phyloP scores from a whole-genome alignment of 2,329 filamentous ascomycete genomes.

The Colletotrichum gigasporum region DNA sequence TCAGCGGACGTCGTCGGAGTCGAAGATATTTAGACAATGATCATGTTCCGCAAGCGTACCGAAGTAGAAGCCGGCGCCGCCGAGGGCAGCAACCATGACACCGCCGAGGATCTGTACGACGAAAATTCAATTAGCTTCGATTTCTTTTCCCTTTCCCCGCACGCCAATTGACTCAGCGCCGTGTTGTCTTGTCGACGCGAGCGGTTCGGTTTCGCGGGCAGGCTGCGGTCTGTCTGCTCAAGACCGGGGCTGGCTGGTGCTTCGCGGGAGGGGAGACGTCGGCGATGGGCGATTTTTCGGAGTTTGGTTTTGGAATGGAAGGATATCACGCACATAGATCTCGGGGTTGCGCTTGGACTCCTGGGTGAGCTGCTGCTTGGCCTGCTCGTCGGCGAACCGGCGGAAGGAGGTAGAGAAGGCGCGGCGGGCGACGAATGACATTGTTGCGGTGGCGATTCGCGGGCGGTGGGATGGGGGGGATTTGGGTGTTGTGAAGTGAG shows the following conservation, averaged over 20 bases:
- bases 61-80: slow-evolving; percentile 90
- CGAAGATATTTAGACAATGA: slow-evolving; percentile 5
- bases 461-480: slow-evolving; percentile 31
- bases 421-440: slow-evolving; percentile 67
- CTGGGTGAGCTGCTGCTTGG: slow-evolving; percentile 61
- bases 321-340: slow-evolving; percentile 51
- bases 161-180: background rate
- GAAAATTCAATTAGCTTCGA: slow-evolving; percentile 20
- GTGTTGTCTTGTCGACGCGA: background rate
- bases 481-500: slow-evolving; percentile 23
- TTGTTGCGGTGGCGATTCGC: slow-evolving; percentile 45
- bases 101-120: slow-evolving; percentile 80
- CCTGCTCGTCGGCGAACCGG: slow-evolving; percentile 52
- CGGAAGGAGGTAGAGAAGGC: slow-evolving; percentile 64
- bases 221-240: too few relatives aligned
- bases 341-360: slow-evolving; percentile 66
- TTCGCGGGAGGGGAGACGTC: slow-evolving; percentile 9
- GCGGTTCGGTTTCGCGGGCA: background rate
- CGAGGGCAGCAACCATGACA: slow-evolving; percentile 90
- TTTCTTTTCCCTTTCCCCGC: background rate
- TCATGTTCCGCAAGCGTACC: slow-evolving; percentile 62
- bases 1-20: slow-evolving; percentile 1
- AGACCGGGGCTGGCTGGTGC: too few relatives aligned
- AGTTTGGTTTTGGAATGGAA: background rate
- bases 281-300: slow-evolving; percentile 10